Percentiles rank a stretch among this genome's conserved stretches.
These are phyloP conservation scores for Mitragyna speciosa DNA, from an alignment of 257 asterid genomes.

Conservation along the genomic window DNA sequence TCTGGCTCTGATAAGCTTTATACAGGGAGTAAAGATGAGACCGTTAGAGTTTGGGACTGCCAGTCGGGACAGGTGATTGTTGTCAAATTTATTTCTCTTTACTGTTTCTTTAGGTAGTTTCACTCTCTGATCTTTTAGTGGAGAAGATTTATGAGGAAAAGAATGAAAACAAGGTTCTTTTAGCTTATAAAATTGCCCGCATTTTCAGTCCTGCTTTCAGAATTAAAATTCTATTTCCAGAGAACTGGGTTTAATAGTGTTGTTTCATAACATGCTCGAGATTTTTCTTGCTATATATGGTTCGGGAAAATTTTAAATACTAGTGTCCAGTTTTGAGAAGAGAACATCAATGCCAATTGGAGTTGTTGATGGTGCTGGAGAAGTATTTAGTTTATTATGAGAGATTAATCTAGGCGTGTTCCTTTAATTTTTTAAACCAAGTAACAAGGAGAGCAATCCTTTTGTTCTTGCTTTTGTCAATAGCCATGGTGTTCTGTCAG, in stretches of 20 bases:
- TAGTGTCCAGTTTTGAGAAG: neutral
- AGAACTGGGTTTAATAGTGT: neutral
- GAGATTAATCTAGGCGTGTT: neutral
- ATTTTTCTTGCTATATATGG: neutral
- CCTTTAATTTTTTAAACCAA: neutral
- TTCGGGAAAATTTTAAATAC: neutral
- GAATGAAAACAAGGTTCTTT: neutral
- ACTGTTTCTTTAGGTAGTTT: neutral
- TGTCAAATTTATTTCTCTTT: constrained; percentile 12
- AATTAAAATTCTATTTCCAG: neutral
- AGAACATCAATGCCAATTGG: neutral
- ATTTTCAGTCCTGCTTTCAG: neutral
- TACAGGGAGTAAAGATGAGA: constrained; percentile 88
- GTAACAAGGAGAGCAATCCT: neutral
- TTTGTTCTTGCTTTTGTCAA: neutral
- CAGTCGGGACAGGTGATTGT: constrained; percentile 86
- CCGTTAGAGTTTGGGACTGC: constrained; percentile 95
- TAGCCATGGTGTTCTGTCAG: neutral
- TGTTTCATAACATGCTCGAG: neutral
- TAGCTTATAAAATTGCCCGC: neutral
- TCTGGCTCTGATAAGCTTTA: constrained; percentile 91
- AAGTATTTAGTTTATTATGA: neutral
- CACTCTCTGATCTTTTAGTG: neutral
- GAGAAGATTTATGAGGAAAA: neutral
- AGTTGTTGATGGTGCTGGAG: neutral